A percentile compares a stretch with the other conserved stretches of the same genome.
Evolutionary conservation across 768 basidiomycete species (phyloP).

Genomic region (Russula virescens): DNA sequence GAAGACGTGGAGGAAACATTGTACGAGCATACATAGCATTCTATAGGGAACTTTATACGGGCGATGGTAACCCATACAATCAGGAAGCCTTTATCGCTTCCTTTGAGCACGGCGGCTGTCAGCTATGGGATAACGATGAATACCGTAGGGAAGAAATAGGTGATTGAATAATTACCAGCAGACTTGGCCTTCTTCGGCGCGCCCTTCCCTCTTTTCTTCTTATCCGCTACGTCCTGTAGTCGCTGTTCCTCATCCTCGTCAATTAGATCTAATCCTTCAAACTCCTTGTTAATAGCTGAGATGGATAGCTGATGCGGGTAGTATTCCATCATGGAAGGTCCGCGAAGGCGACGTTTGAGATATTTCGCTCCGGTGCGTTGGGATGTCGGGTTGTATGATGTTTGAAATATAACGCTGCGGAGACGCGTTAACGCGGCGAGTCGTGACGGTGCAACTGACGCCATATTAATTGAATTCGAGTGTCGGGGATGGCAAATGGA

Average conservation of each 20-base stretch:
- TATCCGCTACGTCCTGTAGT: conserved; percentile 59
- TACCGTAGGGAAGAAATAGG: not conserved
- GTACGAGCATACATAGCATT: not conserved
- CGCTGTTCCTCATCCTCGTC: conserved; percentile 65
- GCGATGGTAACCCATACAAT: not conserved
- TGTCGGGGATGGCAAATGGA: no score
- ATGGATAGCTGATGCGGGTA: conserved; percentile 64
- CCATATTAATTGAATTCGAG: conserved; percentile 26
- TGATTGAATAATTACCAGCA: conserved; percentile 48
- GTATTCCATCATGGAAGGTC: conserved; percentile 82
- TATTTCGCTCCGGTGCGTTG: conserved; percentile 89
- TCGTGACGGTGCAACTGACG: conserved; percentile 42
- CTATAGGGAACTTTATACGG: not conserved
- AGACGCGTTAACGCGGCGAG: conserved; percentile 57
- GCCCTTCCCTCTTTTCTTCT: conserved; percentile 74
- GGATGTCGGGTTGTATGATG: conserved; percentile 78
- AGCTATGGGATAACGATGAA: conserved; percentile 30
- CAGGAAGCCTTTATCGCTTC: conserved; percentile 32
- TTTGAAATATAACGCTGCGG: conserved; percentile 76
- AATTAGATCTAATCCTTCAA: conserved; percentile 38
- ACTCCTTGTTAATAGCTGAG: conserved; percentile 38
- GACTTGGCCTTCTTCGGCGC: conserved; percentile 75
- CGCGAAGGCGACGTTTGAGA: conserved; percentile 72
- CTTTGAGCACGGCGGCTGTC: conserved; percentile 48
- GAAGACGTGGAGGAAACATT: conserved; percentile 9